Conservation (phyloP, 768 basidiomycete species). For the Mycena vulgaris region DNA sequence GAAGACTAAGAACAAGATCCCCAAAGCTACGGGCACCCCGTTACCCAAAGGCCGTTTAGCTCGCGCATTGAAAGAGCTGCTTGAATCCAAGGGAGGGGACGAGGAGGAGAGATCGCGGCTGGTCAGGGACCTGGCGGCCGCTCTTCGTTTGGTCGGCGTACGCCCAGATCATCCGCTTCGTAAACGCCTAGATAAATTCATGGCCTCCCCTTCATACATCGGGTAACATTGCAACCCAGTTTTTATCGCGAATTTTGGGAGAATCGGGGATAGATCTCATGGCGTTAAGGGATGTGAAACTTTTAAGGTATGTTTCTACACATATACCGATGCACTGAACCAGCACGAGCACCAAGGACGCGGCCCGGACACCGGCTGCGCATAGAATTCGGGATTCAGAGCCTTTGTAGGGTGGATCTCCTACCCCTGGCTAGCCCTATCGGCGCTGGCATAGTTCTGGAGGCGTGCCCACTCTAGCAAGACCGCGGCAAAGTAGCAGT, state of each 20-base stretch:
- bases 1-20: slow-evolving; percentile 66
- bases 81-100: slow-evolving; percentile 67
- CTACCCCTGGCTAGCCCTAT: no score
- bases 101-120: slow-evolving; percentile 63
- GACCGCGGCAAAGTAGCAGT: slow-evolving; percentile 28
- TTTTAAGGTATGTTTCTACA: neutral
- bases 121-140: slow-evolving; percentile 65
- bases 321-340: neutral
- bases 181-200: slow-evolving; percentile 76
- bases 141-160: slow-evolving; percentile 69
- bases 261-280: neutral
- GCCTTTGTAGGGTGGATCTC: no score
- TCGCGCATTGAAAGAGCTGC: slow-evolving; percentile 74
- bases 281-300: neutral
- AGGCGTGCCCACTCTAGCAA: slow-evolving; percentile 34
- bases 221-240: slow-evolving; percentile 19
- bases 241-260: neutral
- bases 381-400: no score
- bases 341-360: no score
- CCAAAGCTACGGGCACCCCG: slow-evolving; percentile 56
- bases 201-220: slow-evolving; percentile 43
- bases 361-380: no score
- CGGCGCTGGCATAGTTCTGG: slow-evolving; percentile 12
- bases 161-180: slow-evolving; percentile 77
- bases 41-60: slow-evolving; percentile 78